phyloP scores from a whole-genome alignment of 2,329 filamentous ascomycete species.

The Sclerotinia spermophila region DNA sequence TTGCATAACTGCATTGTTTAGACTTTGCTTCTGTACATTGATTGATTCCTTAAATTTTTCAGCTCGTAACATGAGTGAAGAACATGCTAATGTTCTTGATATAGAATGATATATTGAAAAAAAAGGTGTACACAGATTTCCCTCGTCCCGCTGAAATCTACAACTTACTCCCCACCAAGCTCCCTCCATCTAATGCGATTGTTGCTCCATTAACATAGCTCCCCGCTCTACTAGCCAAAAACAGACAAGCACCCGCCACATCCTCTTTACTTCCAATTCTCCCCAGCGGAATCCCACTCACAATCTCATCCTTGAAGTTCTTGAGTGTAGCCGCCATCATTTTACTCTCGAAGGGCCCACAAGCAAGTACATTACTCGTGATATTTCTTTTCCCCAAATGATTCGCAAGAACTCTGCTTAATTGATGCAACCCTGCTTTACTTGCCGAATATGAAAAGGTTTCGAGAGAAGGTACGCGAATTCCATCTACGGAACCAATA shows the following conservation, averaged over 20 bases:
- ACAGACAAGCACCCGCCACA: constrained; percentile 68
- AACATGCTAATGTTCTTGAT: not conserved
- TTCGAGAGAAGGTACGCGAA: constrained; percentile 55
- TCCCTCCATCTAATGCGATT: constrained; percentile 59
- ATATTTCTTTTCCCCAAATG: constrained; percentile 59
- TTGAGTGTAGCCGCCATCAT: constrained; percentile 71
- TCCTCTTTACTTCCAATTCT: constrained; percentile 66
- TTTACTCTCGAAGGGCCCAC: constrained; percentile 67
- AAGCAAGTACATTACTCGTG: constrained; percentile 66
- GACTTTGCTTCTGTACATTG: too few relatives aligned
- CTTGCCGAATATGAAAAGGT: constrained; percentile 59
- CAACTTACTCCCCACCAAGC: constrained; percentile 46
- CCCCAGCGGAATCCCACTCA: constrained; percentile 58
- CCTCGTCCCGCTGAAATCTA: constrained; percentile 29
- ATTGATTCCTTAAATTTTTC: accelerated
- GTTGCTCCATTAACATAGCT: constrained; percentile 63
- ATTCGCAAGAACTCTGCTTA: constrained; percentile 60
- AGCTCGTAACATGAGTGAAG: not conserved
- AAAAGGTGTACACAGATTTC: not conserved
- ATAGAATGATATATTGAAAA: not conserved
- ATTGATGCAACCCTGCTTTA: constrained; percentile 62
- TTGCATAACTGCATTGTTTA: not conserved
- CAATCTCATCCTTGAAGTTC: constrained; percentile 53
- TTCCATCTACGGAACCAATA: constrained; percentile 61
- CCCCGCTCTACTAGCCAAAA: constrained; percentile 64